A percentile compares a stretch with the other conserved stretches of the same genome.
These are phyloP conservation scores for Omphalotus olearius DNA, from an alignment of 1,284 basidiomycete species.

Conservation along the genomic window DNA sequence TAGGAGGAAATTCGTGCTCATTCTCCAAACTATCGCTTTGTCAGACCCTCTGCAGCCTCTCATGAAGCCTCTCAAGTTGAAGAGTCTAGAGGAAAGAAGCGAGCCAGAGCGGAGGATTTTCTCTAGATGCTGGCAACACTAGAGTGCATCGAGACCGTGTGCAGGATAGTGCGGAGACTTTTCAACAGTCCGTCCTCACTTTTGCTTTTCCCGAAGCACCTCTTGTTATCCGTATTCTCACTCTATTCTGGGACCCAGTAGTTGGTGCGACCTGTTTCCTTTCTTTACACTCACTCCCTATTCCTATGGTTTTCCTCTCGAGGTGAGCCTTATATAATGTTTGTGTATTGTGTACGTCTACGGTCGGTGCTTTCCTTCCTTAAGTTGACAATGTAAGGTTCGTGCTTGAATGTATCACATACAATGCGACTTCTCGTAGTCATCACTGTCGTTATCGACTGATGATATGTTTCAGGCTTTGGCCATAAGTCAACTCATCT, in stretches of 20 bases:
- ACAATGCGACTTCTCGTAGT: not conserved
- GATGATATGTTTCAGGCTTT: constrained; percentile 1
- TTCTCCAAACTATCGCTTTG: constrained; percentile 67
- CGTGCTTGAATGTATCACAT: constrained; percentile 4
- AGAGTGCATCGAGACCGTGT: constrained; percentile 7
- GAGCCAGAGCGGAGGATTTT: constrained; percentile 77
- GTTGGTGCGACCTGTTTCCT: constrained; percentile 6
- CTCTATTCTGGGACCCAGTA: not conserved
- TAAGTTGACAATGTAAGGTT: constrained; percentile 7
- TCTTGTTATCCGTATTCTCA: constrained; percentile 7
- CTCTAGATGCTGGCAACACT: constrained; percentile 34
- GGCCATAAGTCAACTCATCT: not conserved
- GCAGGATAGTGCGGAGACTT: constrained; percentile 4
- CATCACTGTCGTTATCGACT: constrained; percentile 4
- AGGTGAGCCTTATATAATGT: constrained; percentile 12
- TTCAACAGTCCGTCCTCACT: constrained; percentile 29
- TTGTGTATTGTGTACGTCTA: constrained; percentile 10
- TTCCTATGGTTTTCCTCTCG: constrained; percentile 2
- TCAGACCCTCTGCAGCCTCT: constrained; percentile 33
- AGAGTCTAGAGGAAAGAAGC: constrained; percentile 70
- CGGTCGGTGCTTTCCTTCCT: constrained; percentile 11
- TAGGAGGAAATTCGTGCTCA: constrained; percentile 82
- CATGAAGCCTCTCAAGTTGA: constrained; percentile 36
- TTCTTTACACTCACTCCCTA: not conserved
- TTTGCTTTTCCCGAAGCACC: constrained; percentile 11